Conservation (phyloP, 495 filamentous ascomycete genomes). For the Neurospora hispaniola region DNA sequence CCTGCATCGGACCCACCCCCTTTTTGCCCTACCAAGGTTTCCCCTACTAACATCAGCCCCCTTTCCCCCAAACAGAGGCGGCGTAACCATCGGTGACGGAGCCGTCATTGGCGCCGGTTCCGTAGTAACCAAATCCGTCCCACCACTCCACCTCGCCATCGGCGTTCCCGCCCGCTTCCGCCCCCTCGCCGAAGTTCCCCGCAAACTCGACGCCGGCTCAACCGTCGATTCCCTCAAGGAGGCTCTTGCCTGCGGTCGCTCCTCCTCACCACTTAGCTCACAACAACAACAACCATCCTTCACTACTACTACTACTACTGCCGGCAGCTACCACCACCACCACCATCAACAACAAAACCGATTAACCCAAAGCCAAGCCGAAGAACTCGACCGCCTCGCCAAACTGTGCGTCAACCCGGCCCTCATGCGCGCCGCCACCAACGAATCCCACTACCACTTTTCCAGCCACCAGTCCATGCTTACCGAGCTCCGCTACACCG, state of each 20-base stretch:
- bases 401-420: neutral
- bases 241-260: conserved; percentile 5
- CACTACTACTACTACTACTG: neutral
- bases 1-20: neutral
- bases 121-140: conserved; percentile 21
- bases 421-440: neutral
- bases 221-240: conserved; percentile 8
- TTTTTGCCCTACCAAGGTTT: neutral
- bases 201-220: neutral
- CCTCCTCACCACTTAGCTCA: neutral
- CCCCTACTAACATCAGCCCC: neutral
- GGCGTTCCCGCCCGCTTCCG: conserved; percentile 17
- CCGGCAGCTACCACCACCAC: neutral
- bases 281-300: neutral
- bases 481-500: neutral
- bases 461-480: neutral
- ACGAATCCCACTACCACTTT: neutral
- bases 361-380: neutral
- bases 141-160: conserved; percentile 13
- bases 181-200: neutral
- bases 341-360: neutral
- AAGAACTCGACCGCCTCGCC: neutral
- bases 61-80: conserved; percentile 11
- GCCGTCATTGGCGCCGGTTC: conserved; percentile 26
- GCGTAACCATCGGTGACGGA: conserved; percentile 22